Conservation (phyloP, 1,284 basidiomycete genomes). For the Termitomyces sp. region DNA sequence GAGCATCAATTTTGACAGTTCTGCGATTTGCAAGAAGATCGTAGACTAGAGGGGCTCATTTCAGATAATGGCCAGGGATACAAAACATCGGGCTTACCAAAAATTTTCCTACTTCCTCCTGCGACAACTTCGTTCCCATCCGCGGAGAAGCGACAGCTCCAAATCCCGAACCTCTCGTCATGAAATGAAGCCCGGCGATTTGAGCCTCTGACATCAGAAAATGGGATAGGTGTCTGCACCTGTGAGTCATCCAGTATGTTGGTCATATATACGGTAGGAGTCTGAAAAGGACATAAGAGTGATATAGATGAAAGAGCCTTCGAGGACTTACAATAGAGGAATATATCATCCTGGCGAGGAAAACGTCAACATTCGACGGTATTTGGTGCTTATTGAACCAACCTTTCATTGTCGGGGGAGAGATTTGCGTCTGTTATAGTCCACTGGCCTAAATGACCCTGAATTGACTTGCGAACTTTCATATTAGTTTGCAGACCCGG, state of each 20-base stretch:
- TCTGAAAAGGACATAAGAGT: constrained; percentile 21
- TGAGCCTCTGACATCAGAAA: constrained; percentile 44
- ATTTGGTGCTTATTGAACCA: constrained; percentile 8
- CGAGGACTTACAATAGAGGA: constrained; percentile 68
- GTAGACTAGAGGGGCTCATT: constrained; percentile 59
- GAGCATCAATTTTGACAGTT: constrained; percentile 81
- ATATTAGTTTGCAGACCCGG: constrained; percentile 59
- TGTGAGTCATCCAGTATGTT: constrained; percentile 70
- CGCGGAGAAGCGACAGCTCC: constrained; percentile 91
- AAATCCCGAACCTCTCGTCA: constrained; percentile 66
- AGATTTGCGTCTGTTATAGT: constrained; percentile 95
- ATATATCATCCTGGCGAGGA: constrained; percentile 75
- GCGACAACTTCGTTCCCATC: constrained; percentile 90
- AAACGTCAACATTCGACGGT: neutral
- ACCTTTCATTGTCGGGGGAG: constrained; percentile 88
- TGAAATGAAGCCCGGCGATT: constrained; percentile 37
- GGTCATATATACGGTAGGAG: constrained; percentile 81
- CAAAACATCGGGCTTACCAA: constrained; percentile 43
- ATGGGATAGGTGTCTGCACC: constrained; percentile 70
- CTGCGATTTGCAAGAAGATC: constrained; percentile 80
- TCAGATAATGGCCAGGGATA: neutral
- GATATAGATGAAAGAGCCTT: neutral
- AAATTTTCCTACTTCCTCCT: constrained; percentile 71
- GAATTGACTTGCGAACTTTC: constrained; percentile 74
- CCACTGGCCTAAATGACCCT: constrained; percentile 76